Base-by-base conservation (phyloP, 129 eudicot species). In the Arctium minus region DNA sequence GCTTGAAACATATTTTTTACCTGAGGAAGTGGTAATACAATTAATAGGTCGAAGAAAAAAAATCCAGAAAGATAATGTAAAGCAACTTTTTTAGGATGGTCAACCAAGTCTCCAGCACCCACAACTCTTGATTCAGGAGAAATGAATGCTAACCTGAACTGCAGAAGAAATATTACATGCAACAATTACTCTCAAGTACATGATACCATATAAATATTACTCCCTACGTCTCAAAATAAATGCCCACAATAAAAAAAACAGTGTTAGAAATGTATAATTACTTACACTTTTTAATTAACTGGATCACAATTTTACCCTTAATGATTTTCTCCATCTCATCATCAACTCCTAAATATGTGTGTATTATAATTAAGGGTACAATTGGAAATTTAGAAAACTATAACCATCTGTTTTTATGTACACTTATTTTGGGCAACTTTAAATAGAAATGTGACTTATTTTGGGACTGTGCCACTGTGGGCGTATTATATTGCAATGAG, bases 51-150 rank as follows among this genome's bases (percentile, higher is more conserved):
- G 9, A 95, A 79, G 36, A 84, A 10, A 82, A 95, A 95, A 80
- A 76, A 91, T 73, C 97, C 92, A 6, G 67, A 73, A 69, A 95
- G 91, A 84, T 95, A 95, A 82, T 90, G 81, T 42, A 86, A 67
- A 13, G 97, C 97, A 56, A 95, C 90, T 76, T 80, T 89, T 72
- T 71, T 91, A 48, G 99, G 99, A 72, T 91, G 80, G 42, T 91
- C 99, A 35, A 91, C 99, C 85, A 95, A 87, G 86, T 91, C 97
- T 60, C 97, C 99, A 68, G 99, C 87, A 87, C 99, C 97, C 82
- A 87, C 96, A 74, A 92, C 98, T 83, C 91, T 90, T 70, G 98
- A 87, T 87, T 94, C 98, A 69, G 98, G 97, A 85, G 93, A 88
- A 82, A 92, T 88, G 80, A 90, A 94, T 62, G 97, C 97, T 83